Evolutionary conservation across 2,329 filamentous ascomycete species (phyloP).

Genomic region (Dactylonectria estremocensis): DNA sequence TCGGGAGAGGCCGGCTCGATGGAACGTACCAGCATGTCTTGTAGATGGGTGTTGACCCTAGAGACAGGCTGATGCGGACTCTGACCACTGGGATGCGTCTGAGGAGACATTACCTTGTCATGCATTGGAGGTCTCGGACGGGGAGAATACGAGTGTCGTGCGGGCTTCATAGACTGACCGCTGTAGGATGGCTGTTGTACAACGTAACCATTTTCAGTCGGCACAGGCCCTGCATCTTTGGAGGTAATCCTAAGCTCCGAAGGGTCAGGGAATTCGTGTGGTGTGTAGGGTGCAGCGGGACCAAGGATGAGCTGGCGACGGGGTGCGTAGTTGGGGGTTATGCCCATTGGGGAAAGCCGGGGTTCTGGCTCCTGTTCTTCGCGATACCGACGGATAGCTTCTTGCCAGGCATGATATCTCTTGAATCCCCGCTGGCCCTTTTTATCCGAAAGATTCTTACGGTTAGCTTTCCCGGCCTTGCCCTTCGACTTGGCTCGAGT

Average conservation of each 20-base stretch:
- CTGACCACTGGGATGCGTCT: slow-evolving; percentile 32
- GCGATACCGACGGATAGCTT: slow-evolving; percentile 55
- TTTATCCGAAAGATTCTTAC: slow-evolving; percentile 48
- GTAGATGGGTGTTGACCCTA: slow-evolving; percentile 41
- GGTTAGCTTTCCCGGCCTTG: slow-evolving; percentile 49
- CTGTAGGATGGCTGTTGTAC: slow-evolving; percentile 38
- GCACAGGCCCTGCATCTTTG: slow-evolving; percentile 40
- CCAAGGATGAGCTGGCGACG: slow-evolving; percentile 31
- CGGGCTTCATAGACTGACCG: slow-evolving; percentile 35
- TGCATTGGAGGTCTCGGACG: slow-evolving; percentile 32
- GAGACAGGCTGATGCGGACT: slow-evolving; percentile 42
- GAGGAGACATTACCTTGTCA: slow-evolving; percentile 49
- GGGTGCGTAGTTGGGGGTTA: slow-evolving; percentile 18
- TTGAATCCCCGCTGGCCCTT: slow-evolving; percentile 63
- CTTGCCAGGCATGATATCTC: slow-evolving; percentile 63
- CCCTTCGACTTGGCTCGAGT: slow-evolving; percentile 40
- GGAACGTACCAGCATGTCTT: slow-evolving; percentile 63
- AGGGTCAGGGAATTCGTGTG: slow-evolving; percentile 36
- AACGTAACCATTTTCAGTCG: slow-evolving; percentile 49
- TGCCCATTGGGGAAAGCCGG: slow-evolving; percentile 33
- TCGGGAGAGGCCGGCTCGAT: slow-evolving; percentile 62
- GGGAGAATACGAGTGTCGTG: slow-evolving; percentile 39
- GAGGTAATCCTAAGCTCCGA: slow-evolving; percentile 40
- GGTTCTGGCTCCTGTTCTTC: slow-evolving; percentile 30
- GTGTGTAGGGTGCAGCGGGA: slow-evolving; percentile 25